Evolutionary conservation across 2,329 filamentous ascomycete species (phyloP).

Genomic region (Clonostachys byssicola): DNA sequence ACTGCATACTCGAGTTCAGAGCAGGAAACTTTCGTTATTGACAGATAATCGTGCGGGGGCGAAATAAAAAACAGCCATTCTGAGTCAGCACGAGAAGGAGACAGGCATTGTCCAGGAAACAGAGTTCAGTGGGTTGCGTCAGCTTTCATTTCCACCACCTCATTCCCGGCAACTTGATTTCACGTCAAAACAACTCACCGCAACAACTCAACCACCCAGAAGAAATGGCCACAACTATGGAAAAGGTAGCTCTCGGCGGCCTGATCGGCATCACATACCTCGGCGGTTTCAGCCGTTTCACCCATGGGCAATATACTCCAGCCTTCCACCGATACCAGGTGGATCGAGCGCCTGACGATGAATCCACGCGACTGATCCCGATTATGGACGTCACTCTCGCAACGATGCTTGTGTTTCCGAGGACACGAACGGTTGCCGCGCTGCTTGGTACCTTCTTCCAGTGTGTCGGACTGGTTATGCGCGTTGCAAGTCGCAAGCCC

Average conservation of each 20-base stretch:
- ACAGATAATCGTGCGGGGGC: too few relatives aligned
- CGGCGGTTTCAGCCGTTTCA: slow-evolving; percentile 12
- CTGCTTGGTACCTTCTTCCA: slow-evolving; percentile 6
- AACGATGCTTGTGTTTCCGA: slow-evolving; percentile 2
- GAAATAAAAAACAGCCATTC: too few relatives aligned
- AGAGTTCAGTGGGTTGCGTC: too few relatives aligned
- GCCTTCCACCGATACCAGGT: slow-evolving; percentile 13
- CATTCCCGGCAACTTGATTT: too few relatives aligned
- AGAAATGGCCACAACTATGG: background rate
- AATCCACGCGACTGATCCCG: slow-evolving; percentile 8
- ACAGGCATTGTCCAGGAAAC: too few relatives aligned
- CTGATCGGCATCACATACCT: slow-evolving; percentile 6
- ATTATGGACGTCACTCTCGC: slow-evolving; percentile 7
- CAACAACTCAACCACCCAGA: too few relatives aligned
- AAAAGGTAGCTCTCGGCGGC: background rate
- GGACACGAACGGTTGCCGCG: slow-evolving; percentile 1
- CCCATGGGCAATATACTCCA: slow-evolving; percentile 12
- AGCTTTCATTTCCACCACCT: too few relatives aligned
- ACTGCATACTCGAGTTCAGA: too few relatives aligned
- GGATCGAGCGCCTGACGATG: slow-evolving; percentile 11
- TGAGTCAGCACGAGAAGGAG: too few relatives aligned
- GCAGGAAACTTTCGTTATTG: too few relatives aligned
- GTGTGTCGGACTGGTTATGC: slow-evolving; percentile 5
- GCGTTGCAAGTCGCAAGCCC: background rate
- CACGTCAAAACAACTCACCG: too few relatives aligned